Base-by-base conservation (phyloP, 2,329 filamentous ascomycete species). In the Beauveria caledonica region DNA sequence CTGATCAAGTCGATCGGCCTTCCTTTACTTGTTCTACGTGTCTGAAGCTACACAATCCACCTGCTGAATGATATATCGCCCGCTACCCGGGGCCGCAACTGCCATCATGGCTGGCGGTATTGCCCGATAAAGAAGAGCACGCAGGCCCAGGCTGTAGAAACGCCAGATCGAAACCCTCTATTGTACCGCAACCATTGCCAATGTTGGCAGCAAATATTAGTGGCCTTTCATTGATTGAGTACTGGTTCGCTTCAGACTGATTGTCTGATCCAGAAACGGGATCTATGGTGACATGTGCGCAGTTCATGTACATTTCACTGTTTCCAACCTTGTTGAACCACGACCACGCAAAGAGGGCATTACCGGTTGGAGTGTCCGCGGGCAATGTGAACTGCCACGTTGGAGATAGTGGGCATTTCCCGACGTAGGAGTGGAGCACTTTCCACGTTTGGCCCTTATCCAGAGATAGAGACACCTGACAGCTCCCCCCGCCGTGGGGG, bases 241-340 rank as follows among this genome's bases (percentile, higher is more conserved):
- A 29, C 27, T 29, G 27, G 27, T 29, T 29, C 27, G 27, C 8
- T 29, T 29, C 27, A 9, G 27, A 2, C 27, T 8, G 27, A 29
- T 2, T 2, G 8, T 29, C 8, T 8, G 72, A 69, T 74, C 73
- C 49, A n/a, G 64, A 65, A 62, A 66, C 25, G 6, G 68, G 64
- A 69, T 68, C 13, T 65, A 92, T 85, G 62, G 81, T 84, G 66
- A 92, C 81, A 54, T 82, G 78, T 6, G 89, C 89, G 69, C 90
- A 94, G 74, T 91, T 90, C 87, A 91, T 90, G 80, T 94, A 94
- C 82, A 89, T 89, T 72, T 93, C 89, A 52, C 89, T 81, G 75
- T 92, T 92, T 25, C 89, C 89, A 46, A 88, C 73, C 64, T 85
- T 77, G 77, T 91, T 91, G 75, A 89, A 87, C 87, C 87, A 90